phyloP scores from a whole-genome alignment of 169 alveolate genomes.

The Cryptosporidium sp. region DNA sequence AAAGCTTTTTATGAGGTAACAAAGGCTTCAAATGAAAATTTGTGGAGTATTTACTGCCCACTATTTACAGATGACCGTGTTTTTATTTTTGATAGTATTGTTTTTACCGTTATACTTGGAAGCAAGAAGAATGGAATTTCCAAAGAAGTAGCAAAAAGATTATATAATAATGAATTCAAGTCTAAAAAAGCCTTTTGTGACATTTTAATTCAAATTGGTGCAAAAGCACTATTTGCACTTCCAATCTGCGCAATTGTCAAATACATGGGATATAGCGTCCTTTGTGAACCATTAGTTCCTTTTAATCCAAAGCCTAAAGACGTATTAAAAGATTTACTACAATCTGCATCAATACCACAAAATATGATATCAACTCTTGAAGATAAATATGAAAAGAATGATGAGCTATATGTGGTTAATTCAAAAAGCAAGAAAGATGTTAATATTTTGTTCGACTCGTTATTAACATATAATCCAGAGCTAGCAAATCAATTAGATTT shows the following conservation, averaged over 20 bases:
- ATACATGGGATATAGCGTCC: conserved; percentile 65
- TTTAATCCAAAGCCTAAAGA: conserved; percentile 69
- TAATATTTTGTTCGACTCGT: conserved; percentile 30
- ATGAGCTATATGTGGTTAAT: conserved; percentile 20
- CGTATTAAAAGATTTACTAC: conserved; percentile 29
- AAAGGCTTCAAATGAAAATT: conserved; percentile 19
- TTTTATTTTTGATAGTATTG: conserved; percentile 81
- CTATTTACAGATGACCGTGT: conserved; percentile 81
- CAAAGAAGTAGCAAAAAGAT: conserved; percentile 70
- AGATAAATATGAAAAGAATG: conserved; percentile 4
- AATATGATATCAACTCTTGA: conserved; percentile 17
- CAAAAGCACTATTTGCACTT: conserved; percentile 55
- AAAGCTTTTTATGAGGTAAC: conserved; percentile 57
- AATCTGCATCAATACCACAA: conserved; percentile 11
- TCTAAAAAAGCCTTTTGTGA: conserved; percentile 69
- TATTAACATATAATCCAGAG: conserved; percentile 52
- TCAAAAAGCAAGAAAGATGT: conserved; percentile 38
- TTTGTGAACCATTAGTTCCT: conserved; percentile 69
- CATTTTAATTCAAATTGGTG: conserved; percentile 60
- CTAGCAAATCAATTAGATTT: conserved; percentile 45
- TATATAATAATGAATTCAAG: conserved; percentile 66
- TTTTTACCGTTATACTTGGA: conserved; percentile 79
- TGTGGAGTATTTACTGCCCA: conserved; percentile 80
- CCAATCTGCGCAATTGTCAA: conserved; percentile 63
- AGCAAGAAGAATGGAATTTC: conserved; percentile 71